phyloP scores from a whole-genome alignment of 164 flowering plant genomes.

The Umbilicus rupestris region DNA sequence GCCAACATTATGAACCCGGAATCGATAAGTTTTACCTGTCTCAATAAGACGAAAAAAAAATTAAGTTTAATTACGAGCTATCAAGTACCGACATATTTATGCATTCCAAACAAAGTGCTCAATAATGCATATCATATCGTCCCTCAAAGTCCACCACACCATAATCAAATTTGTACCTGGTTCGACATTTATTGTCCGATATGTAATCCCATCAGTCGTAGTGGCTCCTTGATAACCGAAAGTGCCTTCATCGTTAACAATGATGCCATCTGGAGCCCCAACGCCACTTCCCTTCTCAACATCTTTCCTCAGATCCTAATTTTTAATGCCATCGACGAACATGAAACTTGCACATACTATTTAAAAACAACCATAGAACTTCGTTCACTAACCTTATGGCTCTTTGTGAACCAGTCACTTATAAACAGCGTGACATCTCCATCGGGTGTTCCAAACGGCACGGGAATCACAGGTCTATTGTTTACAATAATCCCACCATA shows the following conservation, averaged over 20 bases:
- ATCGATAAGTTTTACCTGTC: conserved; percentile 85
- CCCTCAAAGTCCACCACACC: neutral
- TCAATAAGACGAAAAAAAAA: conserved; percentile 10
- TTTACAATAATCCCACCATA: conserved; percentile 79
- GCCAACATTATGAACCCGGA: conserved; percentile 86
- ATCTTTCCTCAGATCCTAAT: conserved; percentile 59
- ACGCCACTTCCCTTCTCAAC: conserved; percentile 55
- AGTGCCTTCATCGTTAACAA: conserved; percentile 75
- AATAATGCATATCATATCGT: neutral
- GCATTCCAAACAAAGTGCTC: neutral
- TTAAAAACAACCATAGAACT: neutral
- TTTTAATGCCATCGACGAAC: conserved; percentile 7
- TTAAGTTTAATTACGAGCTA: neutral
- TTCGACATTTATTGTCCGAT: conserved; percentile 57
- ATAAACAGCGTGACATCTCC: conserved; percentile 79
- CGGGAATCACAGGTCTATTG: conserved; percentile 73
- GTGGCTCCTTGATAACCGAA: conserved; percentile 45
- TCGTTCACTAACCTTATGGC: conserved; percentile 50
- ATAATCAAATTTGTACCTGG: conserved; percentile 40
- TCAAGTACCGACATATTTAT: neutral
- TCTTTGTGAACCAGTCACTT: conserved; percentile 74
- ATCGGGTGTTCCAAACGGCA: conserved; percentile 80
- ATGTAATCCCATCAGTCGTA: conserved; percentile 49
- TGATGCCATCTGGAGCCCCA: conserved; percentile 78
- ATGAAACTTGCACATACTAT: conserved; percentile 4